A percentile compares a stretch with the other conserved stretches of the same genome.
These are phyloP conservation scores for Stylosanthes scabra DNA, from an alignment of 331 rosid genomes.

Conservation along the genomic window DNA sequence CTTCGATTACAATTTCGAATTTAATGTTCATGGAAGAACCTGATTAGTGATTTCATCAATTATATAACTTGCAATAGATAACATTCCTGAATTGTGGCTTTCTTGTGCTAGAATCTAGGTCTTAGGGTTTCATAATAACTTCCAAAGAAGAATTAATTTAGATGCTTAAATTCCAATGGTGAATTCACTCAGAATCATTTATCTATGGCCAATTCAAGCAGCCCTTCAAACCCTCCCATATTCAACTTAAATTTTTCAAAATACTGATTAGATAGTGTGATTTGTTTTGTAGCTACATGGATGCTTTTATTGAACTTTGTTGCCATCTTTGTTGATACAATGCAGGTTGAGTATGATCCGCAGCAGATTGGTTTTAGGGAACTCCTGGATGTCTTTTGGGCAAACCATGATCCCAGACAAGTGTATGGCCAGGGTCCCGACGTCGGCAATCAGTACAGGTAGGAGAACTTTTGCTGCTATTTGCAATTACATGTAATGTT, in stretches of 20 bases:
- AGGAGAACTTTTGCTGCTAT: constrained; percentile 34
- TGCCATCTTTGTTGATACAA: constrained; percentile 24
- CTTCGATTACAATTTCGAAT: background rate
- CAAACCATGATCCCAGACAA: constrained; percentile 92
- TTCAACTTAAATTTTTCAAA: background rate
- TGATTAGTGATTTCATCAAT: background rate
- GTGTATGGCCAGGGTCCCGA: constrained; percentile 99
- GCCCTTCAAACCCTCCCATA: too few species aligned
- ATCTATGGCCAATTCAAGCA: too few species aligned
- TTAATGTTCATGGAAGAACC: background rate
- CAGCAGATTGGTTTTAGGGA: constrained; percentile 64
- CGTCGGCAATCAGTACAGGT: constrained; percentile 96
- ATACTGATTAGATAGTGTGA: constrained; percentile 8
- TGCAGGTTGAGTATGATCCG: constrained; percentile 90
- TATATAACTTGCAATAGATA: background rate
- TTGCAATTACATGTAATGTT: constrained; percentile 15
- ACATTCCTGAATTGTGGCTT: background rate
- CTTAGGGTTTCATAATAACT: too few species aligned
- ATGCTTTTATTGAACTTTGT: constrained; percentile 25
- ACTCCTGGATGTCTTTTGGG: constrained; percentile 86
- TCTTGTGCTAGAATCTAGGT: background rate
- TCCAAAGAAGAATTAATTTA: too few species aligned
- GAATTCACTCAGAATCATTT: too few species aligned
- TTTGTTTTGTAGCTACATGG: constrained; percentile 25
- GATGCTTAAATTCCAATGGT: too few species aligned